phyloP scores from a whole-genome alignment of 192 early-diverging fungal genomes.

The Backusella sp. region DNA sequence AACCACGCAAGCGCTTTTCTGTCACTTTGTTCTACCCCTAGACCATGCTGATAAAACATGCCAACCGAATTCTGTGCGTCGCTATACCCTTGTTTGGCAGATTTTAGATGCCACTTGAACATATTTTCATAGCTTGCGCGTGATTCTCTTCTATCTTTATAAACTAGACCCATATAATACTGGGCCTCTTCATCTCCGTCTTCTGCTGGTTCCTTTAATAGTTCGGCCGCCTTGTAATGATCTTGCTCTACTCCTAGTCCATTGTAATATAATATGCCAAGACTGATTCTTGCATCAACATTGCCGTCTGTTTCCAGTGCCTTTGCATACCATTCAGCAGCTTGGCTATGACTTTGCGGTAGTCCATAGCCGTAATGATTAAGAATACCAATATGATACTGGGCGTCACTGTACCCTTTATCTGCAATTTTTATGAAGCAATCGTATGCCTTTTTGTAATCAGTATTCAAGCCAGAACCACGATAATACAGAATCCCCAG shows the following conservation, averaged over 20 bases:
- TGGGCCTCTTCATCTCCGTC: neutral
- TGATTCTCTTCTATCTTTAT: constrained; percentile 2
- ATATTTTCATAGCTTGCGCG: neutral
- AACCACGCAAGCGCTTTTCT: neutral
- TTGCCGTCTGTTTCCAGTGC: neutral
- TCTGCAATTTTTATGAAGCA: neutral
- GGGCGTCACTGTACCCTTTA: neutral
- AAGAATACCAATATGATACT: neutral
- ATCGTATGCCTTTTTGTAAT: neutral
- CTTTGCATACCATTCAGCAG: neutral
- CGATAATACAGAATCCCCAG: neutral
- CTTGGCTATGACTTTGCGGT: neutral
- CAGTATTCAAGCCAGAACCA: neutral
- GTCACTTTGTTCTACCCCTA: neutral
- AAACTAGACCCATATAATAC: neutral
- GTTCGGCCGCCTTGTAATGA: neutral
- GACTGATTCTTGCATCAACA: neutral
- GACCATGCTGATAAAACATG: neutral
- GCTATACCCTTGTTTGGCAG: neutral
- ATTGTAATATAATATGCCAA: neutral
- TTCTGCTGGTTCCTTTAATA: neutral
- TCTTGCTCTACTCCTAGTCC: neutral
- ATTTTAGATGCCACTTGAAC: constrained; percentile 1
- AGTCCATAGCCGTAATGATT: neutral
- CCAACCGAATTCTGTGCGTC: neutral